phyloP scores from a whole-genome alignment of 2,329 filamentous ascomycete genomes.

The Myriosclerotinia curreyana region DNA sequence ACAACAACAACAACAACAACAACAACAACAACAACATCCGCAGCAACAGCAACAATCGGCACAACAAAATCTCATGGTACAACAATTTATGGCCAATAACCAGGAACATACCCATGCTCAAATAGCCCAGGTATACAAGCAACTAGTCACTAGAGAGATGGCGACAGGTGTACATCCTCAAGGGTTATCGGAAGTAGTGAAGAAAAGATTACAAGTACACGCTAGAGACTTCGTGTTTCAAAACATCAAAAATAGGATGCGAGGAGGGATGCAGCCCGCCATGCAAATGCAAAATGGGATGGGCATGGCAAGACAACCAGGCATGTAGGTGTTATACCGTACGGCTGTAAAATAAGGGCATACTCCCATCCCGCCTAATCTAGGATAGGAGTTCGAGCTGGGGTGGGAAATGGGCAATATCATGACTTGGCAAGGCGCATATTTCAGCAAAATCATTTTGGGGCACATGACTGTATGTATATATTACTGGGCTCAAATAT shows the following conservation, averaged over 20 bases:
- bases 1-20: constrained; percentile 11
- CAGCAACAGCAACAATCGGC: constrained; percentile 7
- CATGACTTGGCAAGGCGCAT: constrained; percentile 8
- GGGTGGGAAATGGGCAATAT: constrained; percentile 1
- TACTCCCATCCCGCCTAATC: not conserved
- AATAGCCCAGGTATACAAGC: constrained; percentile 1
- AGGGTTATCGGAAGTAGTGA: not conserved
- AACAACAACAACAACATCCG: not conserved
- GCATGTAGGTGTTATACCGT: constrained; percentile 15
- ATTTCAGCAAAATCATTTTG: not conserved
- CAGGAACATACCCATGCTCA: not conserved
- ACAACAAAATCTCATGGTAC: constrained; percentile 7
- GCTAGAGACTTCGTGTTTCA: not conserved
- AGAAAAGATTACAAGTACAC: constrained; percentile 3
- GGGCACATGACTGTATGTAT: not conserved
- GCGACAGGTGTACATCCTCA: constrained; percentile 12
- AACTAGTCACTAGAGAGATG: not conserved
- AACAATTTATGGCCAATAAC: constrained; percentile 6
- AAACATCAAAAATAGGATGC: not conserved
- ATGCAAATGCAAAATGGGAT: constrained; percentile 36
- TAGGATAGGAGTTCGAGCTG: constrained; percentile 2
- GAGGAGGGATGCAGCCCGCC: constrained; percentile 30
- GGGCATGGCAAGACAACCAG: constrained; percentile 30
- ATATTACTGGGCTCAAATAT: constrained; percentile 1
- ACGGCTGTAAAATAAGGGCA: not conserved